Evolutionary conservation across 177 flowering plant genomes (phyloP), one percentile per base, ranked within the genome.

Genomic region (Telopea speciosissima): DNA sequence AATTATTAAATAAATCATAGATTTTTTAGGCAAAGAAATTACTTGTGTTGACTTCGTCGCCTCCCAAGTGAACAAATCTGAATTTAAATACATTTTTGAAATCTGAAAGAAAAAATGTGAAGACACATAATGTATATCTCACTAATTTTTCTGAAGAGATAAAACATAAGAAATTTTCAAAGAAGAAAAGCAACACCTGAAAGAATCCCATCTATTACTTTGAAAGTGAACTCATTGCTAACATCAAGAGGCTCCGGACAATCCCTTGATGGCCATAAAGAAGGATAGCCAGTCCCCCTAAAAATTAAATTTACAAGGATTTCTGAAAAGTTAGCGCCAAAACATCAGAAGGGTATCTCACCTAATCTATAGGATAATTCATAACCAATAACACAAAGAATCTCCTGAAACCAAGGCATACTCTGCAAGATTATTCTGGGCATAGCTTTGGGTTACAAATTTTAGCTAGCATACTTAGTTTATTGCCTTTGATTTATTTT

Each of bases 211-310:
- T 90, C 87, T 76, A 93, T 89, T 65, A 93, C 79, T 79, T 86
- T 81, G 78, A 93, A 93, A 24, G 98, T 90, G 67, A 90, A 93
- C 64, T 91, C 93, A 77, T 81, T 93, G 77, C 96, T 91, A 76
- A 93, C 92, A 86, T 93, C 98, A 80, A 93, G 98, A 75, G 98
- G 98, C 81, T 91, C 76, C 76, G 64, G 84, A 82, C 98, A 93
- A 67, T 78, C 63, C 70, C 69, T 71, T 56, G 98, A 88, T 68
- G 98, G 97, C 97, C 93, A 91, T 59, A 93, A 68, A 24, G 84
- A 52, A 72, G 98, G 97, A 83, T 93, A 91, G 64, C 96, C 97
- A 63, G 26, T n/a, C n/a, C 97, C 98, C 98, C 98, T 93, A 74
- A 58, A 75, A 28, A 73, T 24, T 21, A 65, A 73, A 72, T 58